Percentiles rank a stretch among this genome's conserved stretches.
phyloP scores from a whole-genome alignment of 108 stramenopile species.

The Cyclotella atomus region DNA sequence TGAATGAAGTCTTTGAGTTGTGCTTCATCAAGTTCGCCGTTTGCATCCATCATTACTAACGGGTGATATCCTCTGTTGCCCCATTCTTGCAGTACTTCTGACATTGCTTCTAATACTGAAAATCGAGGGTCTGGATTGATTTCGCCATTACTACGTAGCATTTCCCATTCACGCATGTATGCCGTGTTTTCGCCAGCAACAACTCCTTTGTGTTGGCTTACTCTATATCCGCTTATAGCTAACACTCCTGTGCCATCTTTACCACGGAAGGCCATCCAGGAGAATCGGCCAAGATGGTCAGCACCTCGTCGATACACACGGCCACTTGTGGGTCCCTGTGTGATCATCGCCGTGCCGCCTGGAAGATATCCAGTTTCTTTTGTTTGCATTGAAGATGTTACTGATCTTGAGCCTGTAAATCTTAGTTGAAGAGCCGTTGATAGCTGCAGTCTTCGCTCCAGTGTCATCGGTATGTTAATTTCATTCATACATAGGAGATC shows the following conservation, averaged over 20 bases:
- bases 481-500: background rate
- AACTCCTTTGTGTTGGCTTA: background rate
- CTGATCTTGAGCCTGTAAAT: background rate
- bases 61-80: background rate
- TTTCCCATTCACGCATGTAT: background rate
- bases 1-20: background rate
- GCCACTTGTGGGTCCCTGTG: background rate
- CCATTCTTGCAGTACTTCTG: background rate
- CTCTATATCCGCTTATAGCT: background rate
- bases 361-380: background rate
- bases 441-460: background rate
- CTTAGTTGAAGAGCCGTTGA: background rate
- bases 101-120: background rate
- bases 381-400: background rate
- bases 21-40: background rate
- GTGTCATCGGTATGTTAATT: background rate
- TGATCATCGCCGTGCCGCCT: slow-evolving; percentile 1
- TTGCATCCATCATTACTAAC: background rate
- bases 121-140: slow-evolving; percentile 2
- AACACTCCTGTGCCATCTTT: background rate
- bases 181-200: background rate
- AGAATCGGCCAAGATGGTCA: background rate
- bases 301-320: background rate
- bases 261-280: slow-evolving; percentile 1
- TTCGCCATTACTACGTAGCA: background rate